These are phyloP conservation scores for Spinacia oleracea DNA, from an alignment of 179 eudicot genomes.

Conservation along the genomic window DNA sequence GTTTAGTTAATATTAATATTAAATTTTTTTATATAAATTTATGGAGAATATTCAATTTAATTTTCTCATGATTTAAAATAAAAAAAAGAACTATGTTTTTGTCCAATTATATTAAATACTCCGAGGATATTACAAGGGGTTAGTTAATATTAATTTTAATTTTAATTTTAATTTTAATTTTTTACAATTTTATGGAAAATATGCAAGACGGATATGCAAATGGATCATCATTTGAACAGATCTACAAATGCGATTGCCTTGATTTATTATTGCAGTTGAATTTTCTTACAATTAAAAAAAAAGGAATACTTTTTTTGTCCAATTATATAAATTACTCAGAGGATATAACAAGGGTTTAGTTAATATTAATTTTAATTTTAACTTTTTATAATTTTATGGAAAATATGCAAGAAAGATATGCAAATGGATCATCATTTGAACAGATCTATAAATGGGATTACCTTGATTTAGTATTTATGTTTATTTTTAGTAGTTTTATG, in stretches of 20 bases:
- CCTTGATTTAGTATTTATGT: conserved; percentile 18
- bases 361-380: neutral
- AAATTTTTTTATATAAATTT: too few species aligned
- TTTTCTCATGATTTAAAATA: too few species aligned
- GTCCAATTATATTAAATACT: too few species aligned
- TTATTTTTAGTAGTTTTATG: conserved; percentile 26
- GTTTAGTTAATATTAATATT: too few species aligned
- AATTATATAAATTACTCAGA: too few species aligned
- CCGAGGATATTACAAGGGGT: too few species aligned
- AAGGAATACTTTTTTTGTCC: too few species aligned
- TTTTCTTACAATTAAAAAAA: too few species aligned
- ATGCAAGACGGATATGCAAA: conserved; percentile 32
- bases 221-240: conserved; percentile 51
- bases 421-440: conserved; percentile 43
- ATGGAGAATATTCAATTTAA: too few species aligned
- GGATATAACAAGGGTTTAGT: too few species aligned
- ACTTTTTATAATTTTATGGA: neutral
- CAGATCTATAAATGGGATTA: conserved; percentile 57
- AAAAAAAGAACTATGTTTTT: too few species aligned
- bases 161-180: neutral
- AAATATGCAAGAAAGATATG: conserved; percentile 29
- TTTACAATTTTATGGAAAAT: neutral
- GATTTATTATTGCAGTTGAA: conserved; percentile 19
- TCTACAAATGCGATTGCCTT: conserved; percentile 48
- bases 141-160: neutral